A percentile compares a stretch with the other conserved stretches of the same genome.
phyloP scores from a whole-genome alignment of 179 eudicot species.

The Silene noctiflora region DNA sequence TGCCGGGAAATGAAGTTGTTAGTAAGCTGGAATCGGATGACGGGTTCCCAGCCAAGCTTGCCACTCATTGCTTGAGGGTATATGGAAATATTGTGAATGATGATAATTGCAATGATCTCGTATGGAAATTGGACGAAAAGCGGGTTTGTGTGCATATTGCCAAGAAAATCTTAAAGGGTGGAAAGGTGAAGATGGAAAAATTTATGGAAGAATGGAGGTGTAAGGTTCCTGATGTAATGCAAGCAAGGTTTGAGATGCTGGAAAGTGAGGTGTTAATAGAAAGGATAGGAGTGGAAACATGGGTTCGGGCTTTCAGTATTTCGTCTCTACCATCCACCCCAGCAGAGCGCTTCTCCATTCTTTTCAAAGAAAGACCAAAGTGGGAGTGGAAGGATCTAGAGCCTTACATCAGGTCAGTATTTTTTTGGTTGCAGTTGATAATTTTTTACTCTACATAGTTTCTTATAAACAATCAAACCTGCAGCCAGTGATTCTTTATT shows the following conservation, averaged over 20 bases:
- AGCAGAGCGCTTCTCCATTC: slow-evolving; percentile 68
- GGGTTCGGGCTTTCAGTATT: slow-evolving; percentile 69
- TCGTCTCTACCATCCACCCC: slow-evolving; percentile 76
- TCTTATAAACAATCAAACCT: background rate
- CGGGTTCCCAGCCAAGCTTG: slow-evolving; percentile 59
- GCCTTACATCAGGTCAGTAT: slow-evolving; percentile 73
- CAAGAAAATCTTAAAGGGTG: slow-evolving; percentile 47
- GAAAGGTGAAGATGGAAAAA: slow-evolving; percentile 64
- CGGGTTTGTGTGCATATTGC: slow-evolving; percentile 77
- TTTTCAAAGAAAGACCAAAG: slow-evolving; percentile 63
- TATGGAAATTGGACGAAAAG: slow-evolving; percentile 70
- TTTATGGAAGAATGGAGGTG: slow-evolving; percentile 64
- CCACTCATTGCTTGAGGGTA: slow-evolving; percentile 59
- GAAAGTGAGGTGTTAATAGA: slow-evolving; percentile 84
- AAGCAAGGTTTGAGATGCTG: slow-evolving; percentile 61
- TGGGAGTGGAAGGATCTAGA: slow-evolving; percentile 97
- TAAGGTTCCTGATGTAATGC: slow-evolving; percentile 68
- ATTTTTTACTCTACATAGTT: too few relatives aligned
- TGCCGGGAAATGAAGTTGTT: slow-evolving; percentile 59
- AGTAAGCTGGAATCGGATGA: slow-evolving; percentile 56
- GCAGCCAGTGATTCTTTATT: background rate
- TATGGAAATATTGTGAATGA: slow-evolving; percentile 44
- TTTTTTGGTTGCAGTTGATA: background rate
- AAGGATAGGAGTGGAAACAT: slow-evolving; percentile 66
- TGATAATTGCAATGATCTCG: slow-evolving; percentile 4